A percentile compares a stretch with the other conserved stretches of the same genome.
Evolutionary conservation across 495 filamentous ascomycete species (phyloP).

Genomic region (Cairneyella variabilis): DNA sequence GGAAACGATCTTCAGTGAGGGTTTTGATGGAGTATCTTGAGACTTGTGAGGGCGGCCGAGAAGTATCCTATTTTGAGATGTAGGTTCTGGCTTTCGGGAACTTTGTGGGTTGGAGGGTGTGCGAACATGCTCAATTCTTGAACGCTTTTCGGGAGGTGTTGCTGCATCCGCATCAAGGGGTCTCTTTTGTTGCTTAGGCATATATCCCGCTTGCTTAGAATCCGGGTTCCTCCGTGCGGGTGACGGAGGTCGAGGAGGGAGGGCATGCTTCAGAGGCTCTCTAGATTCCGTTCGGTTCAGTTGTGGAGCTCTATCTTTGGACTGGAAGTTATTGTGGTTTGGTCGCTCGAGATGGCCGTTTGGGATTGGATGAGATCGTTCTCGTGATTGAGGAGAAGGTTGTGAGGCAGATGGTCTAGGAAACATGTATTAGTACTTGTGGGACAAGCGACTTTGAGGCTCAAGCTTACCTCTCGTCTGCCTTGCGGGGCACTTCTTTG

Average conservation of each 20-base stretch:
- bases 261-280: constrained; percentile 15
- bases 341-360: constrained; percentile 13
- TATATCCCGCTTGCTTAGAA: background rate
- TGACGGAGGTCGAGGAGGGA: constrained; percentile 23
- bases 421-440: constrained; percentile 5
- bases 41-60: background rate
- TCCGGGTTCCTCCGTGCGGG: constrained; percentile 9
- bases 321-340: background rate
- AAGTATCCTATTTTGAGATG: background rate
- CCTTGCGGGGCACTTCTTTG: constrained; percentile 9
- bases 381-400: background rate
- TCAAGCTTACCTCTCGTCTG: constrained; percentile 13
- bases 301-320: too few species aligned
- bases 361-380: background rate
- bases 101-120: constrained; percentile 12
- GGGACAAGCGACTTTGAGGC: background rate
- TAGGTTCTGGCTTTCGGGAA: background rate
- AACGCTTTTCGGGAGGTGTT: constrained; percentile 21
- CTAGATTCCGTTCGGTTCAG: too few species aligned
- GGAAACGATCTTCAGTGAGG: constrained; percentile 11
- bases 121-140: constrained; percentile 18
- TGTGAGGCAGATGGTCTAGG: background rate
- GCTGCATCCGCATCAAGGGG: constrained; percentile 9
- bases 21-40: background rate
- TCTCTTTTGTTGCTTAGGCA: constrained; percentile 19